Base-by-base conservation (phyloP, 805 yeast species). In the Pichia membranifaciens region DNA sequence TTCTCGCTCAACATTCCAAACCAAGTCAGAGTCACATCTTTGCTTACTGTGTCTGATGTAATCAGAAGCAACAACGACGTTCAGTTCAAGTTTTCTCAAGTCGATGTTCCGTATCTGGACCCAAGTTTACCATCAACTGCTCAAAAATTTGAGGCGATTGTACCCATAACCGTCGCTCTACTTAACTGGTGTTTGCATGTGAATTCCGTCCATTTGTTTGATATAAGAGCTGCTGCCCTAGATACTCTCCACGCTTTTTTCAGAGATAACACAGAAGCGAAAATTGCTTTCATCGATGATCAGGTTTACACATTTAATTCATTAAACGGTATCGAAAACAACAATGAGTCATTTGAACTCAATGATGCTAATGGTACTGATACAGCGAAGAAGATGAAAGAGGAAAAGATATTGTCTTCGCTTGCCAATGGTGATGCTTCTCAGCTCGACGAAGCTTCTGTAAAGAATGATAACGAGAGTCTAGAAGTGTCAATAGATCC, bases 91-190 rank as follows among this genome's bases (percentile, higher is more conserved):
- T 84, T 91, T 56, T 73, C 88, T 1, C 81, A 80, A 46, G 81
- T 91, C 13, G 98, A 93, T 63, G 96, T 93, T 7, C 99, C 99
- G 0, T 87, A 83, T 59, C 72, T 90, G 47, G 97, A 88, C 58
- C 88, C 96, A 10, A 56, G 61, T 44, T 52, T 66, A 38, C 69
- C 69, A 10, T 21, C 48, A 2, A 16, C 57, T 9, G 62, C 62
- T 7, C 69, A 65, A 48, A 61, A 54, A 46, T 61, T 58, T 46
- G 68, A 61, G 13, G 59, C 55, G 1, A 43, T 76, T 1, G 65
- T 87, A 2, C 91, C 97, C 0, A 95, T 87, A 0, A 72, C 84
- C 0, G 71, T 75, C 25, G 88, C 95, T 0, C 69, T 93, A 43
- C 58, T 91, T 28, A 83, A 85, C 52, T 93, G 99, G 99, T 74